Evolutionary conservation across 768 basidiomycete genomes (phyloP).

Genomic region (Xerocomellus dryophilus): DNA sequence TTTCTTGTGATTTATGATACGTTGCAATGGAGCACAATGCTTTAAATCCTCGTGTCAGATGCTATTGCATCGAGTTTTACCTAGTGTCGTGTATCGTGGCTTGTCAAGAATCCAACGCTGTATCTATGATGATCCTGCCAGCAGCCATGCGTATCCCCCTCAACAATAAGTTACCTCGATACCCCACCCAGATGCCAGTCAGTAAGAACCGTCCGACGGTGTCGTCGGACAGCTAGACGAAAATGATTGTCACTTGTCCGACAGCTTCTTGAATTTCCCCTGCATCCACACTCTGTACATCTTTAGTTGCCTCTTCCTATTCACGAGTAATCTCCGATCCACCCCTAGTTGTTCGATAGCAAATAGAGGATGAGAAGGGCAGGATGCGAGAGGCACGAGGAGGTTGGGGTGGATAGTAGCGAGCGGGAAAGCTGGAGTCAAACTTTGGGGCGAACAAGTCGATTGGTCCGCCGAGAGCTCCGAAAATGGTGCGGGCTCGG

Average conservation of each 20-base stretch:
- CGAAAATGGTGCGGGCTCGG: background rate
- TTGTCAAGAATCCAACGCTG: background rate
- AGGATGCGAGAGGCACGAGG: conserved; percentile 20
- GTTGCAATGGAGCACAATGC: background rate
- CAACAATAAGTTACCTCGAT: background rate
- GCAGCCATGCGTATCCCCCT: background rate
- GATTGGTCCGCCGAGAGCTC: background rate
- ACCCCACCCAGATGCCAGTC: background rate
- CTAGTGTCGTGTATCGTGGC: background rate
- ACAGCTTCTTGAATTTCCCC: conserved; percentile 64
- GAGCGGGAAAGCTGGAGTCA: background rate
- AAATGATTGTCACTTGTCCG: background rate
- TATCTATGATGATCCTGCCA: background rate
- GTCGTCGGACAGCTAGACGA: background rate
- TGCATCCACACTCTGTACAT: conserved; percentile 99
- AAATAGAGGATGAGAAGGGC: conserved; percentile 62
- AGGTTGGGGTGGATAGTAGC: conserved; percentile 38
- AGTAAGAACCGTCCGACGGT: background rate
- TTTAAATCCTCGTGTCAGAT: background rate
- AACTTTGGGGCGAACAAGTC: background rate
- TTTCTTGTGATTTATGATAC: conserved; percentile 51
- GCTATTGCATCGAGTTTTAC: background rate
- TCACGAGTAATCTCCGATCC: conserved; percentile 87
- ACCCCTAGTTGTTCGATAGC: conserved; percentile 81
- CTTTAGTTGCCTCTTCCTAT: conserved; percentile 89